Evolutionary conservation across 331 rosid genomes (phyloP), one percentile per base, ranked within the genome.

Genomic region (Phaseolus coccineus): DNA sequence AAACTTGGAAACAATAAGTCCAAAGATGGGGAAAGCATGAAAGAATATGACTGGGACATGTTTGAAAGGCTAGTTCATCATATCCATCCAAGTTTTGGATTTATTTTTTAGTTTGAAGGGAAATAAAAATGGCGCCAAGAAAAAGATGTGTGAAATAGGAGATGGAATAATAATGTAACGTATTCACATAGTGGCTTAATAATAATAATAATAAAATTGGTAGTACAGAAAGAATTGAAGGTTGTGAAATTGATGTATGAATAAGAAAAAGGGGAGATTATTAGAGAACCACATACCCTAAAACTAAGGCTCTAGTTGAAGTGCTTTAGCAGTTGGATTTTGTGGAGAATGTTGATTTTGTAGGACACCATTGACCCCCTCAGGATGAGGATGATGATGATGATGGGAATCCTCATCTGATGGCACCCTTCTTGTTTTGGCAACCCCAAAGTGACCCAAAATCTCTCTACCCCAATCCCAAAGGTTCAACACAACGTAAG

Each of bases 401-500:
- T 14, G 24, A 64, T 3, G 77, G 46, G 76, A 69, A 70, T 64
- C 31, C 8, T 11, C 13, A 9, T 67, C 57, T 4, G 39, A 27
- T 2, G 53, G 40, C 0, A 15, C 73, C 10, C 3, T 69, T 1
- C 4, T n/a, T 0, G 8, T 7, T 44, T 81, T 19, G 2, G 84
- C 19, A 22, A 82, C 3, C 10, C 91, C 88, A 2, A 56, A 73
- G 44, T 68, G 83, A 13, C 52, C 73, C 16, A 88, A 85, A 74
- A 83, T 55, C 1, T 40, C 77, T 24, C 10, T 42, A 0, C 59
- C 78, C 98, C 99, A 96, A 68, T 96, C 99, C 90, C 91, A 84
- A 24, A 87, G 35, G 59, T 96, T 88, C 79, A 96, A 73, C 22
- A 91, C 91, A 1, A 89, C 47, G 76, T 61, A 96, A 6, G 90